These are phyloP conservation scores for Lenwebbia sp. DNA, from an alignment of 345 rosid species.

Conservation along the genomic window DNA sequence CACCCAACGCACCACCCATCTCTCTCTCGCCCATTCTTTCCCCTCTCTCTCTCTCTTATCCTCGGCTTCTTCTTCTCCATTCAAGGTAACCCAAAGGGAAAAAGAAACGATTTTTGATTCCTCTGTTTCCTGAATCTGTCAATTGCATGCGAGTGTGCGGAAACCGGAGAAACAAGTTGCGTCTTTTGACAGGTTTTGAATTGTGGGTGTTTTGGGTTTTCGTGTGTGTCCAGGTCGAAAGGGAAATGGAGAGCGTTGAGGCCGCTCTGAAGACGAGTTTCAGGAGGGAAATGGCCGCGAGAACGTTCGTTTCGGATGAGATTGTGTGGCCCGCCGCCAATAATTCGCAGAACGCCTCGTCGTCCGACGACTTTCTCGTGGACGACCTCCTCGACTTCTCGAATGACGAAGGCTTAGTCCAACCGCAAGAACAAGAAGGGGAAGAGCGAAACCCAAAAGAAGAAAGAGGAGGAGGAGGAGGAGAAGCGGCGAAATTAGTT, in stretches of 20 bases:
- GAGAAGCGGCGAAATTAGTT: slow-evolving; percentile 3
- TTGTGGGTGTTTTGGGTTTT: background rate
- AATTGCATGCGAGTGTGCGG: background rate
- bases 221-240: background rate
- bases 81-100: background rate
- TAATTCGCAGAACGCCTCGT: slow-evolving; percentile 17
- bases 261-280: slow-evolving; percentile 56
- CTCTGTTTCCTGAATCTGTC: background rate
- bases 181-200: background rate
- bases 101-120: background rate
- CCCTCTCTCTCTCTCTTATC: background rate
- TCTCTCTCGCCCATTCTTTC: slow-evolving; percentile 11
- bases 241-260: slow-evolving; percentile 61
- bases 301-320: slow-evolving; percentile 10
- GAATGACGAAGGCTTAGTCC: slow-evolving; percentile 42
- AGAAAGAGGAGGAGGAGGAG: background rate
- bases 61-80: background rate
- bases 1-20: slow-evolving; percentile 51
- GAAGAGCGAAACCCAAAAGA: slow-evolving; percentile 4
- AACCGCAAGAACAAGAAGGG: slow-evolving; percentile 12
- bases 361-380: slow-evolving; percentile 59
- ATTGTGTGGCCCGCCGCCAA: background rate
- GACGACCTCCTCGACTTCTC: slow-evolving; percentile 81
- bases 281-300: slow-evolving; percentile 44
- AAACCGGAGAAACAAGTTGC: background rate